phyloP scores from a whole-genome alignment of 306 rosid genomes.

The Castanea mollissima region DNA sequence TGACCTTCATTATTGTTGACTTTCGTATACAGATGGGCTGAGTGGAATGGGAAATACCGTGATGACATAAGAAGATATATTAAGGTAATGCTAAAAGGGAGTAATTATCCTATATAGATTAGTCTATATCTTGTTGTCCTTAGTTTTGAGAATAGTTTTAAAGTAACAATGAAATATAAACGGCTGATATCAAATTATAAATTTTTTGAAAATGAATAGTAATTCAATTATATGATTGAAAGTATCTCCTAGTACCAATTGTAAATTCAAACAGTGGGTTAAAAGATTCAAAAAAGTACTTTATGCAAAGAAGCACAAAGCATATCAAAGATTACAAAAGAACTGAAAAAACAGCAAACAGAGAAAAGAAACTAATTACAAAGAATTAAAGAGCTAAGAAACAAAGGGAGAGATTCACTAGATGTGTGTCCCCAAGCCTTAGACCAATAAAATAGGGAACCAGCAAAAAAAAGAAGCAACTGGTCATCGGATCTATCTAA shows the following conservation, averaged over 20 bases:
- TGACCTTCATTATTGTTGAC: slow-evolving; percentile 6
- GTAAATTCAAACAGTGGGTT: not conserved
- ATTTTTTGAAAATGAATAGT: not conserved
- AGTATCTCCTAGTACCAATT: not conserved
- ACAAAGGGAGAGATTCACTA: too few species aligned
- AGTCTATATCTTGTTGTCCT: slow-evolving; percentile 1
- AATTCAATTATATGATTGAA: not conserved
- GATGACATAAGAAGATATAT: slow-evolving; percentile 87
- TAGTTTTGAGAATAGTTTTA: slow-evolving; percentile 14
- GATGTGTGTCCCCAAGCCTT: too few species aligned
- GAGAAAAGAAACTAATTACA: too few species aligned
- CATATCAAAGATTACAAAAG: too few species aligned
- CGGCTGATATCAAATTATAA: not conserved
- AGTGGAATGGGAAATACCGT: slow-evolving; percentile 96
- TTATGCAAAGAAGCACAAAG: too few species aligned
- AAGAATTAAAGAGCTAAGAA: too few species aligned
- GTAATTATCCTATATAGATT: not conserved
- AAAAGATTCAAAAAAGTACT: too few species aligned
- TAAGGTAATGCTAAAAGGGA: slow-evolving; percentile 54
- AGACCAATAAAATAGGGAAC: too few species aligned
- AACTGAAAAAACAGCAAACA: too few species aligned
- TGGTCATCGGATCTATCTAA: too few species aligned
- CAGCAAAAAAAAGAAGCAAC: too few species aligned
- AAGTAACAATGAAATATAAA: not conserved
- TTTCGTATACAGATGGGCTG: slow-evolving; percentile 83